Conservation (phyloP, 768 basidiomycete species). For the Scleroderma bovista region DNA sequence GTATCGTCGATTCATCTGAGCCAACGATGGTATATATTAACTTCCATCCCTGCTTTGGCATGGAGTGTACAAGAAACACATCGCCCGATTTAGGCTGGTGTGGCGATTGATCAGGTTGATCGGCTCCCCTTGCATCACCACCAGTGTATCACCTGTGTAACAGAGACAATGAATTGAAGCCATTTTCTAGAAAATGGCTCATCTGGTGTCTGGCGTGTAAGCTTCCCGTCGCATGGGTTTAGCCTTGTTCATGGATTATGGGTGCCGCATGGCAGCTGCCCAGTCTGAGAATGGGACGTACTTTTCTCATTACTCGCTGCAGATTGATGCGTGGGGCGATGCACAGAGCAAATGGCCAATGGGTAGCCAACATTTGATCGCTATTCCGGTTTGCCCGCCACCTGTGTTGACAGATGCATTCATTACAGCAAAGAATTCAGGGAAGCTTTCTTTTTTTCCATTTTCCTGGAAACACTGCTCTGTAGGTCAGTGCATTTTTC, state of each 20-base stretch:
- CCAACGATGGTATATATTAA: too few relatives aligned
- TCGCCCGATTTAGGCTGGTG: slow-evolving; percentile 16
- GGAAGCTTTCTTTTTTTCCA: slow-evolving; percentile 86
- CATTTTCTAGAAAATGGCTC: slow-evolving; percentile 42
- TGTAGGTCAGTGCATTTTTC: not conserved
- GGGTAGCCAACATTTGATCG: slow-evolving; percentile 24
- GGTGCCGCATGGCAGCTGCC: slow-evolving; percentile 4
- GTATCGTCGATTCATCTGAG: too few relatives aligned
- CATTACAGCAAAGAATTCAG: slow-evolving; percentile 81
- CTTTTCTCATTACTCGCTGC: not conserved
- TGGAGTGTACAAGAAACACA: not conserved
- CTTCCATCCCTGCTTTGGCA: too few relatives aligned
- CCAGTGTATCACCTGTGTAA: too few relatives aligned
- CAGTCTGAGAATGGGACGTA: slow-evolving; percentile 55
- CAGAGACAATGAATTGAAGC: not conserved
- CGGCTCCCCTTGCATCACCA: slow-evolving; percentile 4
- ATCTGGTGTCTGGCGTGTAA: slow-evolving; percentile 39
- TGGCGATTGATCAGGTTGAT: slow-evolving; percentile 32
- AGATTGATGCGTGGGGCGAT: not conserved
- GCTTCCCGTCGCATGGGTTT: slow-evolving; percentile 4
- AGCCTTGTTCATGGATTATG: slow-evolving; percentile 13
- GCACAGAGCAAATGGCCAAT: slow-evolving; percentile 84
- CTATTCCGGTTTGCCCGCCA: not conserved
- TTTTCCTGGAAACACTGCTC: not conserved
- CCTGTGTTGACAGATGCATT: slow-evolving; percentile 4